Evolutionary conservation across 2,329 filamentous ascomycete species (phyloP).

Genomic region (Emergomyces orientalis): DNA sequence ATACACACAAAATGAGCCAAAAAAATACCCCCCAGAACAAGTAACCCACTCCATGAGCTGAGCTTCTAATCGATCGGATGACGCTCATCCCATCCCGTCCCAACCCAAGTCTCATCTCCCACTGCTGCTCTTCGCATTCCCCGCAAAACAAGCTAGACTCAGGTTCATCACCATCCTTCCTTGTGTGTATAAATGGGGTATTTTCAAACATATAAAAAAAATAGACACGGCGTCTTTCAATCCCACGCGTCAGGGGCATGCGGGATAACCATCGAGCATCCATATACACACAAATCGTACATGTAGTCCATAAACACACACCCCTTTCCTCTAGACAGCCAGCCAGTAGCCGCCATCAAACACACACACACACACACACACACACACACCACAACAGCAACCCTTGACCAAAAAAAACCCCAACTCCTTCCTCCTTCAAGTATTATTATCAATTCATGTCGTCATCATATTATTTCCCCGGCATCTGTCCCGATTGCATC

Average conservation of each 20-base stretch:
- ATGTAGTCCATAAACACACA: background rate
- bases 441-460: background rate
- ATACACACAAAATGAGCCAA: no score
- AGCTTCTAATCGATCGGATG: no score
- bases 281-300: background rate
- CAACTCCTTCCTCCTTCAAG: background rate
- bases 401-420: background rate
- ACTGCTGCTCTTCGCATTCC: background rate
- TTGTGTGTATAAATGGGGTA: background rate
- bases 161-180: background rate
- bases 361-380: background rate
- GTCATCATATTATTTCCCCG: conserved; percentile 31
- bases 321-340: background rate
- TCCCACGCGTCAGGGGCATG: background rate
- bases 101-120: no score
- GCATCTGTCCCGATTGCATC: conserved; percentile 50
- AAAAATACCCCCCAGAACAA: no score
- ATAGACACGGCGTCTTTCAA: background rate
- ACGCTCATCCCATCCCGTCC: no score
- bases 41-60: no score
- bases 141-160: background rate
- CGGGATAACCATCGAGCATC: background rate
- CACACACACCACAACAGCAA: background rate
- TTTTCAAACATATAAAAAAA: background rate
- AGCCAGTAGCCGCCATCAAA: background rate